Conservation (phyloP, 2,329 filamentous ascomycete species). For the Phyllosticta citriasiana region DNA sequence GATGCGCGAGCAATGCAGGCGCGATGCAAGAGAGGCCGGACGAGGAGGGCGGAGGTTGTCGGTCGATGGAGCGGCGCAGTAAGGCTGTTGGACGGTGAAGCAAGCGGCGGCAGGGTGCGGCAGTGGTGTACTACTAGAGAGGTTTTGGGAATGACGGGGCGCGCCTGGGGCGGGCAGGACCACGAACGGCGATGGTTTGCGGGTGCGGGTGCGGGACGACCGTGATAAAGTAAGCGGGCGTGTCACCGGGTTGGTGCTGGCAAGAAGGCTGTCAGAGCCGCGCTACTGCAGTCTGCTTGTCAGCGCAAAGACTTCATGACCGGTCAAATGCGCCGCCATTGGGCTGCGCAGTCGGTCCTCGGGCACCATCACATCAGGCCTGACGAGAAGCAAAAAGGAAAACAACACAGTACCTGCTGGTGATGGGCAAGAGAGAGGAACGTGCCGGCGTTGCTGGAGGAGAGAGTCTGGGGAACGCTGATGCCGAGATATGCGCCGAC, state of each 20-base stretch:
- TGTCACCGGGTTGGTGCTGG: not conserved
- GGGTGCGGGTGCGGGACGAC: not conserved
- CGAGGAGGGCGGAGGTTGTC: not conserved
- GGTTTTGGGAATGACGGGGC: constrained; percentile 2
- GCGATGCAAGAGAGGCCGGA: not conserved
- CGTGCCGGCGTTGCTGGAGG: constrained; percentile 9
- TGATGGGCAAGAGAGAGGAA: not conserved
- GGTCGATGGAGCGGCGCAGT: constrained; percentile 7
- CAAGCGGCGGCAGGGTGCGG: not conserved
- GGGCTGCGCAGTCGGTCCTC: constrained; percentile 3
- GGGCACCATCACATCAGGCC: constrained; percentile 1
- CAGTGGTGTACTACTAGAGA: not conserved
- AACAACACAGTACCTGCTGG: not conserved
- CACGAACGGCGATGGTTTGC: not conserved
- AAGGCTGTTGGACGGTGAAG: constrained; percentile 8
- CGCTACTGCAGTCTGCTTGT: constrained; percentile 10
- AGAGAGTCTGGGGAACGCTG: constrained; percentile 5
- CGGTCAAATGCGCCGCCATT: constrained; percentile 8
- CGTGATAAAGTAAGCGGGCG: constrained; percentile 9
- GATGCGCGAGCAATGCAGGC: not conserved
- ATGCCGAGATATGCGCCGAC: not conserved
- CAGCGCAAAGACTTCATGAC: constrained; percentile 3
- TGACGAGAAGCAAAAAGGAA: not conserved
- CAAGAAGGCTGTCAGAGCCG: constrained; percentile 5
- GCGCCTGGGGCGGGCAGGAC: not conserved